Base-by-base conservation (phyloP, 2,329 filamentous ascomycete species). In the Rhinocladiella mackenziei region DNA sequence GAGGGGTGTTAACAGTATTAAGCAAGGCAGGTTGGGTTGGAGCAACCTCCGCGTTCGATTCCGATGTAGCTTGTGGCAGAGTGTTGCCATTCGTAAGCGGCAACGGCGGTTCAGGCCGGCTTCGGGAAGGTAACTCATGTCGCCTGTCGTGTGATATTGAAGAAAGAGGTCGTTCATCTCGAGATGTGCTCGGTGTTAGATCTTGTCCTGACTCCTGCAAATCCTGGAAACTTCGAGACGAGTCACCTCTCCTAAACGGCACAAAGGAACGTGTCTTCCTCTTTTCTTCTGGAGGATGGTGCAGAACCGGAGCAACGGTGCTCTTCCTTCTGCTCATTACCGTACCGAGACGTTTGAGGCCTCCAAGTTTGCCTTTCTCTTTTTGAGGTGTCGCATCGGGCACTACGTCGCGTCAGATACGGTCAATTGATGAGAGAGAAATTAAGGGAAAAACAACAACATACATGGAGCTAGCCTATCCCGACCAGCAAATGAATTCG, bases 271-370 rank as follows among this genome's bases (percentile, higher is more conserved):
- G 63, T 32, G 62, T 61, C 45, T 69, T 70, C 51, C 66, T 50
- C 37, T 55, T 47, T 29, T 59, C 70, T 31, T 72, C 68, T 20
- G 61, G 54, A 17, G 57, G 58, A 25, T 56, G 45, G 13, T 55
- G 58, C 17, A 58, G 59, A 8, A 63, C 59, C n/a, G 65, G 58
- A 17, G 62, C 55, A 8, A 63, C 62, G 32, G 67, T 56, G 48
- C 67, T 71, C 58, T 70, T 71, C 43, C 69, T 62, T 36, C 69
- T 57, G 32, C 66, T 65, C 67, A 72, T 72, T 14, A 72, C 69
- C 3, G 69, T 72, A 20, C 69, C 69, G 18, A 72, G 58, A 42
- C 69, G 63, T 50, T 67, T 67, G 22, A 72, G 56, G 3, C 69
- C 69, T 30, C 69, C 68, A 25, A 72, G 55, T 18, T 67, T 61